Conservation (phyloP, 2,329 filamentous ascomycete species). For the Fonsecaea pedrosoi region DNA sequence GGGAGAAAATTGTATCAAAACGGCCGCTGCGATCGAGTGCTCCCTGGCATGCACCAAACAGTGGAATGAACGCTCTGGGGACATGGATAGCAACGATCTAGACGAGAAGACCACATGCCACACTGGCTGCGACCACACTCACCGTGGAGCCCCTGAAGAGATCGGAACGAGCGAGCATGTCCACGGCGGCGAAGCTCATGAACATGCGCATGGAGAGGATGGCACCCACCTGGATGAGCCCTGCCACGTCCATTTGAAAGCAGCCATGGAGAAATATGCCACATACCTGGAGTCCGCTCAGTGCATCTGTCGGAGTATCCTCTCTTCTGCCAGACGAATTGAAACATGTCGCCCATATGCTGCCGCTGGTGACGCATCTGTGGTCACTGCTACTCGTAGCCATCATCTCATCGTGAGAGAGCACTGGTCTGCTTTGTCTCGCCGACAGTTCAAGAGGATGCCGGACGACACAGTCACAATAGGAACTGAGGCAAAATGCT, state of each 20-base stretch:
- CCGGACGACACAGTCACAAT: slow-evolving; percentile 11
- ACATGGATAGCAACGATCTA: background rate
- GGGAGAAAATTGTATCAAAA: slow-evolving; percentile 28
- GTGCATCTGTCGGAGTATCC: slow-evolving; percentile 42
- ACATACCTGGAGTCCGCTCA: slow-evolving; percentile 41
- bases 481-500: slow-evolving; percentile 23
- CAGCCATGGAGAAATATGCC: slow-evolving; percentile 41
- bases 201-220: slow-evolving; percentile 36
- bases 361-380: slow-evolving; percentile 1
- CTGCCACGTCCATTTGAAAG: slow-evolving; percentile 38
- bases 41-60: slow-evolving; percentile 16
- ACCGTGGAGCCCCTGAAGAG: background rate
- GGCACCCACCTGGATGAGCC: slow-evolving; percentile 33
- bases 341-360: slow-evolving; percentile 17
- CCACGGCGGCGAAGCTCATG: slow-evolving; percentile 21
- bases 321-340: slow-evolving; percentile 24
- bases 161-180: background rate
- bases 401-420: slow-evolving; percentile 25
- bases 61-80: slow-evolving; percentile 8
- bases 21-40: slow-evolving; percentile 27
- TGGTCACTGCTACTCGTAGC: slow-evolving; percentile 12
- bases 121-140: slow-evolving; percentile 2
- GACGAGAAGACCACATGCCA: slow-evolving; percentile 8
- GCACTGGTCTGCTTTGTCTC: slow-evolving; percentile 15
- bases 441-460: slow-evolving; percentile 11